Percentiles rank a stretch among this genome's conserved stretches.
phyloP scores from a whole-genome alignment of 2,329 filamentous ascomycete genomes.

The Helotiales sp. region DNA sequence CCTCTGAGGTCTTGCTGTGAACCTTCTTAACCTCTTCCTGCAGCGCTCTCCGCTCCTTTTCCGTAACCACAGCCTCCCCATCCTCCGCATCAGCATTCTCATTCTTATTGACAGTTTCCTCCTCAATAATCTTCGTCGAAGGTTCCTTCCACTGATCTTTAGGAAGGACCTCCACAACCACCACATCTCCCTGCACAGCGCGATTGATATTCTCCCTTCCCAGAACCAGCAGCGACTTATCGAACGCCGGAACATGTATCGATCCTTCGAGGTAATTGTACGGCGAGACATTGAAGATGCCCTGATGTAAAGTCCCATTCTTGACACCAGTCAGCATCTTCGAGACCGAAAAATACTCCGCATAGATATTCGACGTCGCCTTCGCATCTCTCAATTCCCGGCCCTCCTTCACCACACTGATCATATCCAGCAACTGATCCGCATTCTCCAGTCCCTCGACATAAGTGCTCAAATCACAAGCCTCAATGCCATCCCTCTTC shows the following conservation, averaged over 20 bases:
- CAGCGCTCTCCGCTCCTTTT: constrained; percentile 82
- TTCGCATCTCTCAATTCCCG: constrained; percentile 68
- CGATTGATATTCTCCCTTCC: constrained; percentile 97
- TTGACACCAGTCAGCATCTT: constrained; percentile 95
- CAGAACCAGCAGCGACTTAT: constrained; percentile 84
- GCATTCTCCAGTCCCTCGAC: constrained; percentile 84
- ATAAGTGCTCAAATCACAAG: constrained; percentile 74
- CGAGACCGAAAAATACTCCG: constrained; percentile 86
- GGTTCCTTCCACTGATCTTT: constrained; percentile 97
- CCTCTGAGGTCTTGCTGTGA: constrained; percentile 77
- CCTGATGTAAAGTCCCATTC: constrained; percentile 87
- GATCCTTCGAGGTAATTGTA: constrained; percentile 98
- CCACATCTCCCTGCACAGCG: constrained; percentile 87
- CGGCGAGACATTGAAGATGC: constrained; percentile 92
- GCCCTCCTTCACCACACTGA: constrained; percentile 77
- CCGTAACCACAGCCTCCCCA: constrained; percentile 77
- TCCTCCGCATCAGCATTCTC: constrained; percentile 90
- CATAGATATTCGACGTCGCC: constrained; percentile 73
- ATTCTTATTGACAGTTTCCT: constrained; percentile 88
- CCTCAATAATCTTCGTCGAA: constrained; percentile 93
- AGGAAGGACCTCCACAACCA: constrained; percentile 90
- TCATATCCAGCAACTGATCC: constrained; percentile 89
- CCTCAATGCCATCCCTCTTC: constrained; percentile 73
- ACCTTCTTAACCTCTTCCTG: constrained; percentile 90
- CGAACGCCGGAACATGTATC: constrained; percentile 87